Evolutionary conservation across 805 yeast genomes (phyloP), one percentile per base, ranked within the genome.

Genomic region (Ogataea methylovora): DNA sequence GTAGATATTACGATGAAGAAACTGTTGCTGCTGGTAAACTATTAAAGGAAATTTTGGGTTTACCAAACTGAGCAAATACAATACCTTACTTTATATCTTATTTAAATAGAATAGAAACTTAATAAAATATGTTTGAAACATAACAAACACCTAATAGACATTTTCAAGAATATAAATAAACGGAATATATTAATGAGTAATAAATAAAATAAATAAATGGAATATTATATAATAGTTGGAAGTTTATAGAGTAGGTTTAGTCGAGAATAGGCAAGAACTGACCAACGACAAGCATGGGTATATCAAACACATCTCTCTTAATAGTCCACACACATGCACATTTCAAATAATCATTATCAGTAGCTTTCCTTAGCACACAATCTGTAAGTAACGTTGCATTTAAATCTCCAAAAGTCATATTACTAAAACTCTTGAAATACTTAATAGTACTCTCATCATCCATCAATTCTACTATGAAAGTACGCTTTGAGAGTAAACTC

Each of bases 291-390:
- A 84, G 62, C 84, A 84, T 77, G 7, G 95, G 94, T 31, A 84
- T 75, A 56, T 83, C 90, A 58, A 83, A 84, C 31, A 79, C 75
- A 58, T 84, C 94, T 44, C 92, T 63, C 44, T 82, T 82, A 12
- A 84, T 85, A 0, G 94, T 84, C 87, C 92, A 82, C 12, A 84
- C 84, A 27, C 85, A 76, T 26, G 87, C 79, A 46, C 87, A 83
- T 39, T 74, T 74, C 28, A 56, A 45, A 43, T 58, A 58, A 44
- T 64, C 67, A 25, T 58, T 50, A 30, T 71, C 56, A 22, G 46
- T 46, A 2, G 64, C 64, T 36, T 58, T 60, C 11, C 61, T 39
- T 22, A 60, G 51, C 41, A 69, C 71, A 52, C 78, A 71, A 42
- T 64, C 67, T 2, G 79, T 73, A 29, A 66, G 49, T 35, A 70